phyloP scores from a whole-genome alignment of 257 asterid genomes.

The Plantago major region DNA sequence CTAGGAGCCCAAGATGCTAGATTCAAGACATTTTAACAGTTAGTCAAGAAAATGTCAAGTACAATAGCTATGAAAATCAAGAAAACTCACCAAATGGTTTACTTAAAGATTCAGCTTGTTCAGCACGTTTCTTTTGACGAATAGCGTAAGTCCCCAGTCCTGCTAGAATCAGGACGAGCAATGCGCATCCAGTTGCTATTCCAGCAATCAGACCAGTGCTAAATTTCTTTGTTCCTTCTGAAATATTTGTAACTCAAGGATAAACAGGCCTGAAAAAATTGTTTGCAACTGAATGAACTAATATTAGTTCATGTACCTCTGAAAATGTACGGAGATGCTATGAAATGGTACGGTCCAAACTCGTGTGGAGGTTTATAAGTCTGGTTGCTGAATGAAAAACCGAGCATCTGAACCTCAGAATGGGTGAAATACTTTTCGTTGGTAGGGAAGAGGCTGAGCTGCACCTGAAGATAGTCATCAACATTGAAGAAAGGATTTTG shows the following conservation, averaged over 20 bases:
- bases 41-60: not conserved
- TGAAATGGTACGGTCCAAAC: slow-evolving; percentile 89
- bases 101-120: slow-evolving; percentile 70
- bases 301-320: slow-evolving; percentile 36
- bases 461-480: slow-evolving; percentile 88
- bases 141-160: slow-evolving; percentile 63
- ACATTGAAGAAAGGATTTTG: slow-evolving; percentile 79
- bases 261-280: too few relatives aligned
- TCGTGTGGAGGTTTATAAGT: slow-evolving; percentile 86
- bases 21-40: slow-evolving; percentile 13
- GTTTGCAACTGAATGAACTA: not conserved
- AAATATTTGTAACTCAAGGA: slow-evolving; percentile 12
- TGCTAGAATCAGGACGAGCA: slow-evolving; percentile 57
- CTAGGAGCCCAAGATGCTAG: slow-evolving; percentile 90
- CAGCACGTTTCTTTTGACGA: slow-evolving; percentile 78
- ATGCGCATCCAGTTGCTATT: slow-evolving; percentile 58
- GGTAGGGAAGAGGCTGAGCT: slow-evolving; percentile 71
- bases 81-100: slow-evolving; percentile 76
- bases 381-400: slow-evolving; percentile 77
- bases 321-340: slow-evolving; percentile 65
- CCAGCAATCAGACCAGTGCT: slow-evolving; percentile 56
- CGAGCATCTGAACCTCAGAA: slow-evolving; percentile 70
- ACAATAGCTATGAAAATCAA: slow-evolving; percentile 3
- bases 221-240: slow-evolving; percentile 49
- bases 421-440: slow-evolving; percentile 56